phyloP scores from a whole-genome alignment of 495 filamentous ascomycete genomes.

The Neurospora tetraspora region DNA sequence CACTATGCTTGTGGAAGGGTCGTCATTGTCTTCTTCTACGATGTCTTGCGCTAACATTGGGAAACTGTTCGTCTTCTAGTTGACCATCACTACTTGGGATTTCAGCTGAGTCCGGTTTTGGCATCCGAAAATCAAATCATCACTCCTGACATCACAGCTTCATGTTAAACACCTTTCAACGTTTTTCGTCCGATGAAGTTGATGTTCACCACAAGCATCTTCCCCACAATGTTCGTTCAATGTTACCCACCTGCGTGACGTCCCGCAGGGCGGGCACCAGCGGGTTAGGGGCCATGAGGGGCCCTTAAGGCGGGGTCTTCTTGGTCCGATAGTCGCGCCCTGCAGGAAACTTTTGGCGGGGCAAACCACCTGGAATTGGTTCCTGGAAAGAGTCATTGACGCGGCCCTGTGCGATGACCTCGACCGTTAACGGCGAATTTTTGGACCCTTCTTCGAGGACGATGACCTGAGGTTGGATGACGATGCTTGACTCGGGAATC shows the following conservation, averaged over 20 bases:
- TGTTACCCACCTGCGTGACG: not conserved
- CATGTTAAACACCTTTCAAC: no score
- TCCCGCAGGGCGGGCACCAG: not conserved
- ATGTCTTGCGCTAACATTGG: not conserved
- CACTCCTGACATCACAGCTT: not conserved
- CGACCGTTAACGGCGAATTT: not conserved
- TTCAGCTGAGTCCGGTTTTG: not conserved
- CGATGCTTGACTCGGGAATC: no score
- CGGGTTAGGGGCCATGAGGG: no score
- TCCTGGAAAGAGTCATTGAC: not conserved
- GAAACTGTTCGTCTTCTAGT: not conserved
- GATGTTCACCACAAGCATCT: not conserved
- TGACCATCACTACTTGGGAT: not conserved
- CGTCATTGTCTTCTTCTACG: not conserved
- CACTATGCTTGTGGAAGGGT: not conserved
- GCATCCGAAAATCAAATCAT: not conserved
- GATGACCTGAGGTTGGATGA: not conserved
- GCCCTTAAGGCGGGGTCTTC: no score
- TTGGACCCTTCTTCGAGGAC: not conserved
- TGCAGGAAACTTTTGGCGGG: not conserved
- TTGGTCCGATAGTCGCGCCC: not conserved
- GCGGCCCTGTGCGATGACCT: not conserved
- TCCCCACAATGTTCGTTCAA: not conserved
- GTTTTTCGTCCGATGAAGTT: not conserved
- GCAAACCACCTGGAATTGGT: not conserved